Base-by-base conservation (phyloP, 2,329 filamentous ascomycete species). In the Aspergillus calidoustus region DNA sequence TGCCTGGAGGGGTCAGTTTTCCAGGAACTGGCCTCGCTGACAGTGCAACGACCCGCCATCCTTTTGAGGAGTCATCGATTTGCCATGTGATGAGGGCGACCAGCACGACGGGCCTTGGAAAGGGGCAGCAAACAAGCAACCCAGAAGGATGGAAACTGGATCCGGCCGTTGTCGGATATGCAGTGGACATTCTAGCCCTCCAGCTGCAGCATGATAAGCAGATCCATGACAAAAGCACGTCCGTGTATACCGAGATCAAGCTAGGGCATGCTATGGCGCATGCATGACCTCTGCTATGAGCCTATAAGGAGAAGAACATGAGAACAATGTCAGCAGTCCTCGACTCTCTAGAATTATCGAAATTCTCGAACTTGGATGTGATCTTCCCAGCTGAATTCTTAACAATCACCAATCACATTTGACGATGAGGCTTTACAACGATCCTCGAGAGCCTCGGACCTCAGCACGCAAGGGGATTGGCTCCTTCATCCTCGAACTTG, bases 341-440 rank as follows among this genome's bases (percentile, higher is more conserved):
- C 25, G 6, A 28, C 25, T 28, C 25, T 28, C 25, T 4, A 28
- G 6, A 28, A 28, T 7, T 28, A 28, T 28, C 6, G 25, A 28
- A 28, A 28, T 28, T 28, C 25, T 28, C 25, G 25, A 17, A 64
- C 61, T 65, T 61, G 61, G 57, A 48, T 57, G 71, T 62, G 68
- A 69, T 75, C 59, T 64, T 67, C 56, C 66, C 55, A 69, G 67
- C 34, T 68, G 64, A 61, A 66, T 60, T 60, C 54, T 23, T 63
- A 61, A 13, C 30, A 55, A 8, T 55, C 64, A 34, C 67, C 72
- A 50, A 73, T 72, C 34, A 60, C 41, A 3, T 44, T 38, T 19
- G 51, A 25, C 57, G 64, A 54, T 61, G 59, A 2, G 62, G 63
- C 44, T 61, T 65, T 58, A 63, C 51, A 51, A 46, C 50, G 41